Conservation (phyloP, 257 asterid species). For the Ligustrum vulgare region DNA sequence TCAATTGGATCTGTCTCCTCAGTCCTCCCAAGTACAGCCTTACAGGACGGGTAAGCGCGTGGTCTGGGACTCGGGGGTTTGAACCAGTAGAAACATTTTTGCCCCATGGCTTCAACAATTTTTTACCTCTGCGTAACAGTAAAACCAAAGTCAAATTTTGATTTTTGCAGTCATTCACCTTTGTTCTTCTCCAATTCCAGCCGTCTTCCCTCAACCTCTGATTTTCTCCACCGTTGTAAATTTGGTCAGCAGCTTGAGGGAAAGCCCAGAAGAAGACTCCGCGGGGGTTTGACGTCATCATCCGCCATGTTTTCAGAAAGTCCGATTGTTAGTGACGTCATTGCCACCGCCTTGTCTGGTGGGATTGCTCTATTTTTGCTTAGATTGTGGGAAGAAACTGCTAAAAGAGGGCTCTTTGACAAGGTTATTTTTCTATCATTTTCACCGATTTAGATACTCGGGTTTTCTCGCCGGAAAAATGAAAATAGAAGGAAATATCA, state of each 20-base stretch:
- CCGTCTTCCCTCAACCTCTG: neutral
- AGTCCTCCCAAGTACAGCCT: neutral
- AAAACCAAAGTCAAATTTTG: neutral
- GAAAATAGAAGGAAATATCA: neutral
- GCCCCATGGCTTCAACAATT: constrained; percentile 26
- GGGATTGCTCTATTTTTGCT: constrained; percentile 50
- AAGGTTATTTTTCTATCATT: constrained; percentile 38
- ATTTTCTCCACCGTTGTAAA: constrained; percentile 10
- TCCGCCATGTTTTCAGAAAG: constrained; percentile 45
- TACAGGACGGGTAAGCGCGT: neutral
- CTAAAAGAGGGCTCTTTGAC: constrained; percentile 50
- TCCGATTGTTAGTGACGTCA: constrained; percentile 32
- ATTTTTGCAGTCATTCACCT: neutral
- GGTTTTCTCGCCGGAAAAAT: neutral
- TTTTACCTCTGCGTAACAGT: constrained; percentile 26
- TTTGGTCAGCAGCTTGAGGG: constrained; percentile 27
- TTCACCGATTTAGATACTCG: neutral
- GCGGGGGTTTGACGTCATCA: constrained; percentile 31
- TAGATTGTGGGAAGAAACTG: constrained; percentile 57
- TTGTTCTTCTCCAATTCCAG: neutral
- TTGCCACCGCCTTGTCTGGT: constrained; percentile 50
- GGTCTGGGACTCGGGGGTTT: neutral
- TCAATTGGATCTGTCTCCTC: neutral
- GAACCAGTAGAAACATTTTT: neutral
- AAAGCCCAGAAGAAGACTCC: constrained; percentile 28